Base-by-base conservation (phyloP, 768 basidiomycete species). In the Austroboletus eburneus region DNA sequence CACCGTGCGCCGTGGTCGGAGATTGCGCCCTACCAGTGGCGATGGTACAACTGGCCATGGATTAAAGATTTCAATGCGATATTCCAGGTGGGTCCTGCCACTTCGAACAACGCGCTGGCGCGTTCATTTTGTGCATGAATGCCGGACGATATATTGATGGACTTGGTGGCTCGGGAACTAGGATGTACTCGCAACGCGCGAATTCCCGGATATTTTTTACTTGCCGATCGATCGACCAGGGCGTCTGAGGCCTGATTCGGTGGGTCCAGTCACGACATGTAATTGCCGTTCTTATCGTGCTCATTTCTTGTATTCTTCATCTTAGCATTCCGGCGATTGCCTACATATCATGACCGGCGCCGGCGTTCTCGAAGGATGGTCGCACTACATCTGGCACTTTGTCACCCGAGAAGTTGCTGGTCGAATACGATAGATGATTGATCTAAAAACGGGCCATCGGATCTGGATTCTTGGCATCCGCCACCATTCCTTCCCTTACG, bases 41-140 rank as follows among this genome's bases (percentile, higher is more conserved):
- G 71, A 24, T 80, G 75, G 73, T 85, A 77, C 57, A 85, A 86
- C 57, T 85, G 84, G 84, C 74, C 69, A 0, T 72, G 74, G 64
- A 83, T 86, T 39, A 58, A 67, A 59, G 70, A 73, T 48, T 79
- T 76, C 48, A 85, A 86, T 49, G 57, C 63, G n/a, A 61, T 74
- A 13, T 83, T 85, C 55, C 66, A 81, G 75, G 82, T 83, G 32
- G 18, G 69, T 58, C 23, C 5, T 16, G n/a, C 3, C n/a, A 5
- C 5, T 12, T 27, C 25, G 1, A 25, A 20, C 30, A 10, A 25
- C 10, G 14, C 23, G 17, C 20, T 9, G 9, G 14, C 34, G 20
- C n/a, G n/a, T n/a, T n/a, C n/a, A n/a, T n/a, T n/a, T n/a, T 32
- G 30, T 4, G 20, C 17, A 20, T 3, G 13, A 17, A 21, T 30